Percentiles rank a stretch among this genome's conserved stretches.
These are phyloP conservation scores for Perkinsus olseni DNA, from an alignment of 169 alveolate genomes.

Conservation along the genomic window DNA sequence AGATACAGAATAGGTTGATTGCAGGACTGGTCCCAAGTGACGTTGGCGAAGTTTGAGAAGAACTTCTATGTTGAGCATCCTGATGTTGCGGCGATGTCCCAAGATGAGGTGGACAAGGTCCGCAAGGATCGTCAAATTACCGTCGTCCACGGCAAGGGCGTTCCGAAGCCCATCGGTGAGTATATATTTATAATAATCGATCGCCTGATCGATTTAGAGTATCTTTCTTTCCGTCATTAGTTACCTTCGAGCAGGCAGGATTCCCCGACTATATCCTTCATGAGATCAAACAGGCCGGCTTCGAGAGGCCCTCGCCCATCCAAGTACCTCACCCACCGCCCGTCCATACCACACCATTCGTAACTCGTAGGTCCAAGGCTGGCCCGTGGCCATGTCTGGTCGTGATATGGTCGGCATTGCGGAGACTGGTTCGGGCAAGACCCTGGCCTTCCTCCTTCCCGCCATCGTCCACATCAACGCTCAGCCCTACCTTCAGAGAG, in stretches of 20 bases:
- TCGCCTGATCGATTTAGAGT: background rate
- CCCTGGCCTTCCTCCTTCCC: constrained; percentile 92
- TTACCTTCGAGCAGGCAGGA: constrained; percentile 67
- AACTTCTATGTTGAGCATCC: constrained; percentile 77
- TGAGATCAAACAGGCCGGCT: background rate
- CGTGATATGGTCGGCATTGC: constrained; percentile 96
- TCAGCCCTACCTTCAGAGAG: constrained; percentile 50
- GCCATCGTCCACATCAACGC: constrained; percentile 87
- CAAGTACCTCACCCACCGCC: background rate
- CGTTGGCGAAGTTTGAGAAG: constrained; percentile 72
- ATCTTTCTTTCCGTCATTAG: constrained; percentile 12
- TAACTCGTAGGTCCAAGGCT: constrained; percentile 34
- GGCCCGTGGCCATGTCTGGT: constrained; percentile 90
- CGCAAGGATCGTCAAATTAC: constrained; percentile 59
- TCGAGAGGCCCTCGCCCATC: background rate
- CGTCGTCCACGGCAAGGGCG: constrained; percentile 61
- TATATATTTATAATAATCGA: constrained; percentile 4
- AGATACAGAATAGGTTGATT: background rate
- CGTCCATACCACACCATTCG: background rate
- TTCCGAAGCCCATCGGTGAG: constrained; percentile 74
- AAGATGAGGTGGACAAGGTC: constrained; percentile 63
- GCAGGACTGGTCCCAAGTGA: constrained; percentile 61
- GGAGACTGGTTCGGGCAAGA: constrained; percentile 98
- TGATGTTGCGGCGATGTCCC: constrained; percentile 52
- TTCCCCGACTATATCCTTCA: constrained; percentile 55